Evolutionary conservation across 768 basidiomycete species (phyloP), one percentile per base, ranked within the genome.

Genomic region (Psilocybe sp.): DNA sequence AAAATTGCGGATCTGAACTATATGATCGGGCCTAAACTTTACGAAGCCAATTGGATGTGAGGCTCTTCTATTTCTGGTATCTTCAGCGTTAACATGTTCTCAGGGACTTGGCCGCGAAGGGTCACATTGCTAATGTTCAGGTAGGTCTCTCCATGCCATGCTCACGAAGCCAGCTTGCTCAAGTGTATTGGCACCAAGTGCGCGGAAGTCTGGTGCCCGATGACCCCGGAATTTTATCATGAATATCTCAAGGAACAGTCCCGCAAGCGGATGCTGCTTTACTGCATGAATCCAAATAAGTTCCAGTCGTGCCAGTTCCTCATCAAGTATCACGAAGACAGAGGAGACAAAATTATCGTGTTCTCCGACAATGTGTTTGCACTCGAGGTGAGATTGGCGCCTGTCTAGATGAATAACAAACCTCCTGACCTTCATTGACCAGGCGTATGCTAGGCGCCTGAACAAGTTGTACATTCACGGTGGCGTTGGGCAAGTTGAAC

Each of bases 51-150:
- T 65, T 99, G 97, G 97, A 98, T 99, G 96, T 79, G 58, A 40
- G 35, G 54, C 44, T 47, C 48, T 16, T 14, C 36, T 19, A 40
- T 43, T 40, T 18, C 38, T 51, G 35, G 47, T 48, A 32, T 38
- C 51, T 43, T 54, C 18, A 20, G 44, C 31, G 44, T 48, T 58
- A 37, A 53, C 59, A 47, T 51, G 53, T 16, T 35, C 57, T 39
- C 57, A 80, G 79, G 79, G 97, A 99, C 68, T 83, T 99, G 58
- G 97, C 97, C 46, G 93, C 92, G 53, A 98, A 98, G 69, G 97
- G 97, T 2, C 97, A 99, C 68, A 99, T 99, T 63, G 97, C 97
- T 6, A 98, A 97, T 63, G 97, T 99, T n/a, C 95, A 98, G 84
- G 94, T 94, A 65, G 59, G 78, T 64, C 23, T 18, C 6, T 34